These are phyloP conservation scores for Verruconis gallopava DNA, from an alignment of 2,329 filamentous ascomycete species.

Conservation along the genomic window DNA sequence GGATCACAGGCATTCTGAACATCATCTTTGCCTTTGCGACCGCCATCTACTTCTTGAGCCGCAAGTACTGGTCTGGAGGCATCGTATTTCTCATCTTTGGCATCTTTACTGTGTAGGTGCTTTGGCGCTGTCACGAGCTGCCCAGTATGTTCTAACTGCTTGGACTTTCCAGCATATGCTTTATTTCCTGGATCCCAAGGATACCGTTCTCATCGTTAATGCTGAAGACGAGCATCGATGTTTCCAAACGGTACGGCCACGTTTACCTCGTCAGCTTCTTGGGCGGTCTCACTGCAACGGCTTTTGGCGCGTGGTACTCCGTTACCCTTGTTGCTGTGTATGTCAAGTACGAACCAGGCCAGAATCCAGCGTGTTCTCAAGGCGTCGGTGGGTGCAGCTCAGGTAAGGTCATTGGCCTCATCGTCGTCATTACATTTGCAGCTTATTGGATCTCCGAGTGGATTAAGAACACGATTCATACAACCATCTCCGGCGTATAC, in stretches of 20 bases:
- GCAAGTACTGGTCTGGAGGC: constrained; percentile 66
- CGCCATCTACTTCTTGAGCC: constrained; percentile 70
- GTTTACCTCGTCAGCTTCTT: constrained; percentile 77
- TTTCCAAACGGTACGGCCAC: constrained; percentile 72
- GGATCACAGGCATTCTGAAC: constrained; percentile 82
- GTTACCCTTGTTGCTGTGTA: constrained; percentile 81
- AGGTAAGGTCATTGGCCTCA: constrained; percentile 68
- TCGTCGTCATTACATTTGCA: constrained; percentile 53
- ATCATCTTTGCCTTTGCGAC: constrained; percentile 74
- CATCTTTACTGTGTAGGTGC: constrained; percentile 50
- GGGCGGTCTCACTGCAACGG: constrained; percentile 63
- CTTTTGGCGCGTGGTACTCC: constrained; percentile 73
- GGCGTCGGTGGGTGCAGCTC: constrained; percentile 52
- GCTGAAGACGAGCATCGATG: constrained; percentile 74
- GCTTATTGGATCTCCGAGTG: constrained; percentile 92
- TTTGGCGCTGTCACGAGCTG: background rate
- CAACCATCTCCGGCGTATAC: constrained; percentile 76
- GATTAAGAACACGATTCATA: constrained; percentile 87
- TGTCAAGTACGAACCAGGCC: constrained; percentile 61
- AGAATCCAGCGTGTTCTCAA: constrained; percentile 42
- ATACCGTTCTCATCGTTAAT: constrained; percentile 88
- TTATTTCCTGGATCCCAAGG: constrained; percentile 76
- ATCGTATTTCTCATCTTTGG: constrained; percentile 78
- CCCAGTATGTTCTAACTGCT: background rate
- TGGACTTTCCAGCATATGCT: constrained; percentile 45